Conservation (phyloP, 176 grass and related monocot genomes). For the Oryza officinalis region DNA sequence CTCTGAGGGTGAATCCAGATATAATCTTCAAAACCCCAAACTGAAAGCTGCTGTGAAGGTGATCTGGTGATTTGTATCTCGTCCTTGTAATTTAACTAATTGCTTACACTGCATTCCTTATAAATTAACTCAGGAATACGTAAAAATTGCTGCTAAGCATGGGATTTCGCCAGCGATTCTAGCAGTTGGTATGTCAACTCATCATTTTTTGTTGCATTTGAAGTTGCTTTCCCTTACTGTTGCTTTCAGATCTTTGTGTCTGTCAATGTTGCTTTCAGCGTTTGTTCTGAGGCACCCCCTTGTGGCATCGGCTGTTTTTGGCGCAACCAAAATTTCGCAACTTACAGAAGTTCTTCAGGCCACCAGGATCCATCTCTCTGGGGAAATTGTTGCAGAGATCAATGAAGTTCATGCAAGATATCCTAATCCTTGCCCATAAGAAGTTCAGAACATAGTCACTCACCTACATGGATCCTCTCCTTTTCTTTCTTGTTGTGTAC, state of each 20-base stretch:
- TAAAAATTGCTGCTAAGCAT: constrained; percentile 51
- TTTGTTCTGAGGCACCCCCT: constrained; percentile 70
- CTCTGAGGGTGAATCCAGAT: constrained; percentile 89
- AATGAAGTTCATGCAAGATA: constrained; percentile 66
- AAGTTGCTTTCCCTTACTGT: not conserved
- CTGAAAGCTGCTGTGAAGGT: constrained; percentile 70
- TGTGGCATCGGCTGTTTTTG: constrained; percentile 72
- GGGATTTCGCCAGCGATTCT: constrained; percentile 68
- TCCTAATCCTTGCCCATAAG: constrained; percentile 69
- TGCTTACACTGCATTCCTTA: constrained; percentile 18
- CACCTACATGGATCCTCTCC: not conserved
- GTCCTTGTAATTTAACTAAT: not conserved
- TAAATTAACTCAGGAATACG: constrained; percentile 66
- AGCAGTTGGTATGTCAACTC: constrained; percentile 58
- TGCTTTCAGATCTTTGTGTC: not conserved
- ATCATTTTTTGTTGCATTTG: not conserved
- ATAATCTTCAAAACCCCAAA: constrained; percentile 65
- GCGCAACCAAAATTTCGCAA: constrained; percentile 78
- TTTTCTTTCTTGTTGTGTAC: not conserved
- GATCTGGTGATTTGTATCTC: not conserved
- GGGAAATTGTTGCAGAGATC: constrained; percentile 65
- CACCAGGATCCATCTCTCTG: constrained; percentile 37
- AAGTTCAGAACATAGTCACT: not conserved
- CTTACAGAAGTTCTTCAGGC: constrained; percentile 65
- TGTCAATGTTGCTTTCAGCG: constrained; percentile 41